These are phyloP conservation scores for Ustilago cynodontis DNA, from an alignment of 1,284 basidiomycete genomes.

Conservation along the genomic window DNA sequence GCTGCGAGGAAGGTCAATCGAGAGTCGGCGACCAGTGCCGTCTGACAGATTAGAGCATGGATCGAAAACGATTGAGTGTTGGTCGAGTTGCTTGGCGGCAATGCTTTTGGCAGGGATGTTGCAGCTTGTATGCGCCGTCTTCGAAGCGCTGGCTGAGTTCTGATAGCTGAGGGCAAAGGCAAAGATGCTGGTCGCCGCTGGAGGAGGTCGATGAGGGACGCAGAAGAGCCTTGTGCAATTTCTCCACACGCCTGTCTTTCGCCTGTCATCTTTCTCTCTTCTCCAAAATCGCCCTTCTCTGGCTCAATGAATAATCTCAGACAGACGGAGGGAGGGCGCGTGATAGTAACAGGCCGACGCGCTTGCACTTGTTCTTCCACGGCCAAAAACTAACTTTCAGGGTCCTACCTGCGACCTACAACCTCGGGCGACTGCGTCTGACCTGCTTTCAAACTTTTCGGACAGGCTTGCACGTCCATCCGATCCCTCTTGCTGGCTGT, in stretches of 20 bases:
- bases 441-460: too few species aligned
- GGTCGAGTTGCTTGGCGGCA: neutral
- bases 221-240: neutral
- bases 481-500: too few species aligned
- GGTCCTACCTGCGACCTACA: neutral
- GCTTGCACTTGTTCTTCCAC: neutral
- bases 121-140: neutral
- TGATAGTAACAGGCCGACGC: too few species aligned
- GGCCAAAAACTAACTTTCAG: conserved; percentile 3
- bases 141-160: neutral
- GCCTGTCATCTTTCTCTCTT: neutral
- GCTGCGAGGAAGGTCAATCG: neutral
- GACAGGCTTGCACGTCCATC: too few species aligned
- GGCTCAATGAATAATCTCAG: too few species aligned
- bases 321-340: too few species aligned
- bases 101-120: neutral
- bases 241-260: neutral
- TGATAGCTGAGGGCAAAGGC: neutral
- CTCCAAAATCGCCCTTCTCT: too few species aligned
- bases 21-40: neutral
- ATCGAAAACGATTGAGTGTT: neutral
- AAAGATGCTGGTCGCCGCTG: neutral
- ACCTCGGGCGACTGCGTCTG: neutral
- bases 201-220: neutral
- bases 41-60: neutral